These are phyloP conservation scores for Kurtzmaniella quercitrusa DNA, from an alignment of 1,139 yeast species.

Conservation along the genomic window DNA sequence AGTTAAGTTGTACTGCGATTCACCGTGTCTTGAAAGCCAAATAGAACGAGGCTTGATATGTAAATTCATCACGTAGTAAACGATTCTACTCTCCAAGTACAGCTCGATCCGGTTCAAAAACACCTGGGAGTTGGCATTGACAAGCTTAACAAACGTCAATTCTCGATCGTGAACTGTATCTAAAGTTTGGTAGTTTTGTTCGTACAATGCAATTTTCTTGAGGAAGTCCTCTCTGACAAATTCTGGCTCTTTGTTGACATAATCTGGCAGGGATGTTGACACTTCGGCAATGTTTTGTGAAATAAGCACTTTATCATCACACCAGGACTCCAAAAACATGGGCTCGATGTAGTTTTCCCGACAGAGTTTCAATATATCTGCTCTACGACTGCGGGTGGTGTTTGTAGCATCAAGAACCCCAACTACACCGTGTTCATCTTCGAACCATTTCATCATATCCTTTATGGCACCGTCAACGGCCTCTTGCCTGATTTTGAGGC, in stretches of 20 bases:
- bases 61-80: constrained; percentile 90
- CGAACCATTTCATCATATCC: constrained; percentile 90
- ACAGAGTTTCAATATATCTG: constrained; percentile 59
- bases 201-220: constrained; percentile 69
- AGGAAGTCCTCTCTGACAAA: constrained; percentile 69
- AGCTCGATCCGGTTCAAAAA: constrained; percentile 83
- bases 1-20: constrained; percentile 83
- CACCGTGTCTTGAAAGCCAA: constrained; percentile 95
- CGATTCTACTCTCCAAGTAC: constrained; percentile 87
- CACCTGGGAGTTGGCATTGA: constrained; percentile 84
- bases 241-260: constrained; percentile 66
- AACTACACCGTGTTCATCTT: constrained; percentile 75
- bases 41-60: constrained; percentile 90
- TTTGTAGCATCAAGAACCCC: constrained; percentile 89
- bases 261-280: constrained; percentile 85
- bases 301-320: constrained; percentile 77
- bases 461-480: constrained; percentile 70
- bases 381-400: constrained; percentile 66
- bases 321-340: constrained; percentile 87
- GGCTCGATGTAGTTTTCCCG: constrained; percentile 73
- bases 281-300: constrained; percentile 80
- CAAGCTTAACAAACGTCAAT: constrained; percentile 78
- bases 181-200: constrained; percentile 71
- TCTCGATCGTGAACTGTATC: constrained; percentile 53
- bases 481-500: constrained; percentile 55